Percentiles rank a stretch among this genome's conserved stretches.
These are phyloP conservation scores for Salvia miltiorrhiza DNA, from an alignment of 257 asterid genomes.

Conservation along the genomic window DNA sequence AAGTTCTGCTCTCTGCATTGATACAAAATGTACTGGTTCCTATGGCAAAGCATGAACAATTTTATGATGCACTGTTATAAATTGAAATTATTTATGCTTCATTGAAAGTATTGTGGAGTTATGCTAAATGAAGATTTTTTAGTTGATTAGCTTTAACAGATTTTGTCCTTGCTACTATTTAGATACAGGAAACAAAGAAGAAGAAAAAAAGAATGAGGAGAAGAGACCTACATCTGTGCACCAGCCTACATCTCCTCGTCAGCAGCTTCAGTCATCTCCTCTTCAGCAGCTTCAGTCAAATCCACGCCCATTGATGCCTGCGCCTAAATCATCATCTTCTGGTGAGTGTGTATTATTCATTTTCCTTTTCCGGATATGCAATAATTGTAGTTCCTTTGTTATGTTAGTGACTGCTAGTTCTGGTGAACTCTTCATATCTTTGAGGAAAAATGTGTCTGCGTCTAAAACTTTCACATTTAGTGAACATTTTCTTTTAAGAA, in stretches of 20 bases:
- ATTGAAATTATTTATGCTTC: not conserved
- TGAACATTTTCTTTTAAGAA: not conserved
- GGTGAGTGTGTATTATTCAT: constrained; percentile 37
- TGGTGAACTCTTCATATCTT: not conserved
- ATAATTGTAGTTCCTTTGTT: not conserved
- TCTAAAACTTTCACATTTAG: not conserved
- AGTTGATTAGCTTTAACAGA: constrained; percentile 6
- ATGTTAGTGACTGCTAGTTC: not conserved
- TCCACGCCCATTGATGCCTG: constrained; percentile 29
- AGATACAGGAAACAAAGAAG: constrained; percentile 43
- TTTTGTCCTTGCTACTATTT: constrained; percentile 8
- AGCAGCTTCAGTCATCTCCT: constrained; percentile 39
- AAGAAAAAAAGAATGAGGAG: constrained; percentile 30
- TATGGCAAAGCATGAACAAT: not conserved
- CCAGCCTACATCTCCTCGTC: constrained; percentile 36
- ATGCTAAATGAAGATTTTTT: not conserved
- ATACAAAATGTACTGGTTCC: not conserved
- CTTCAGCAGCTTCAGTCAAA: constrained; percentile 37
- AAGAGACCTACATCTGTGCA: constrained; percentile 33
- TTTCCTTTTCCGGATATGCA: not conserved
- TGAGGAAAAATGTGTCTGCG: not conserved
- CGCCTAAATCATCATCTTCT: constrained; percentile 33
- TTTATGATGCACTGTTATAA: not conserved
- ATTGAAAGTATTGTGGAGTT: not conserved
- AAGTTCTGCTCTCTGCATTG: not conserved